phyloP scores from a whole-genome alignment of 2,329 filamentous ascomycete genomes.

The Pseudogymnoascus sp. region DNA sequence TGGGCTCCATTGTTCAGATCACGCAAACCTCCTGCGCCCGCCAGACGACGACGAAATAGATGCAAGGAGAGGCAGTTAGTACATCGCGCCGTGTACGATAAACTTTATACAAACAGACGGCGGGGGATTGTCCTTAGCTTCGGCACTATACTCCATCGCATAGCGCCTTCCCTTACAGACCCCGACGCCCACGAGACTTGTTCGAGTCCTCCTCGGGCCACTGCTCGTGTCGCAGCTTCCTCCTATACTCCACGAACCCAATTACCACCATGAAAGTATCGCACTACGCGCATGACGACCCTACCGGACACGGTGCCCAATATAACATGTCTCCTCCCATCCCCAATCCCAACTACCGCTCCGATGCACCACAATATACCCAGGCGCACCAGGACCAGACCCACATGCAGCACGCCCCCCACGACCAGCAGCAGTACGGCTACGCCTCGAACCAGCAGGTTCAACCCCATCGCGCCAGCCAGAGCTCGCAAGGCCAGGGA shows the following conservation, averaged over 20 bases:
- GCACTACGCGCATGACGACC: slow-evolving; percentile 3
- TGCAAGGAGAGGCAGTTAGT: neutral
- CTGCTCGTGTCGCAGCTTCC: neutral
- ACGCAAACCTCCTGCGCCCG: neutral
- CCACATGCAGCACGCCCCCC: neutral
- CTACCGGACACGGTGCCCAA: neutral
- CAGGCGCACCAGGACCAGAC: neutral
- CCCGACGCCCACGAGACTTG: neutral
- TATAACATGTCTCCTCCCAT: slow-evolving; percentile 4
- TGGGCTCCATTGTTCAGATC: slow-evolving; percentile 1
- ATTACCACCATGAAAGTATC: neutral
- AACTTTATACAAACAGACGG: neutral
- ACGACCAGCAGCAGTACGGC: slow-evolving; percentile 1
- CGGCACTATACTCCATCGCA: neutral
- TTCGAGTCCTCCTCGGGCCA: neutral
- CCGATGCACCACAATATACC: neutral
- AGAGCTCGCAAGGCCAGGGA: neutral
- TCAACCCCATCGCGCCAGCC: neutral
- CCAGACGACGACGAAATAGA: neutral
- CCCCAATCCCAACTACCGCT: neutral
- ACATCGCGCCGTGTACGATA: neutral
- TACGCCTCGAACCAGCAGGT: neutral
- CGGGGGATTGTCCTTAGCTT: neutral
- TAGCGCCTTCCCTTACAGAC: neutral
- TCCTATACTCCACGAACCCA: neutral